Evolutionary conservation across 805 yeast genomes (phyloP).

Genomic region (Kuraishia ogatae): DNA sequence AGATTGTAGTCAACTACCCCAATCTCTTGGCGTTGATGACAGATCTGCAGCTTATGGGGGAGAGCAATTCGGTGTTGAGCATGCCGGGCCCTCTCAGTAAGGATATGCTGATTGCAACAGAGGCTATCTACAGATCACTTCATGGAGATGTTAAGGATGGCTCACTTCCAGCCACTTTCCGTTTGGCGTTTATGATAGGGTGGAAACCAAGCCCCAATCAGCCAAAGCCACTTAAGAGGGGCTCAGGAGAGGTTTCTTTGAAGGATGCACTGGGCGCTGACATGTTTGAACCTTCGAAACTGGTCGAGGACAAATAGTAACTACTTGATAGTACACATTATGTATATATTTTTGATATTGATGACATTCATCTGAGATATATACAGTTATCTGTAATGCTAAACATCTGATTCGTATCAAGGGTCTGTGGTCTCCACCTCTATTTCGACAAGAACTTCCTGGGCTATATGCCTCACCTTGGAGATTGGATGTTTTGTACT

Average conservation of each 20-base stretch:
- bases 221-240: conserved; percentile 67
- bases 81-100: conserved; percentile 35
- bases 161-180: conserved; percentile 70
- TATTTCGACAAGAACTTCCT: conserved; percentile 14
- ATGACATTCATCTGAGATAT: neutral
- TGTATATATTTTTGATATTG: neutral
- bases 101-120: conserved; percentile 67
- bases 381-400: no score
- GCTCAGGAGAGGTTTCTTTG: conserved; percentile 59
- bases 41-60: conserved; percentile 80
- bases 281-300: neutral
- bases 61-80: conserved; percentile 49
- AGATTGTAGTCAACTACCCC: conserved; percentile 72
- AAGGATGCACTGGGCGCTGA: conserved; percentile 42
- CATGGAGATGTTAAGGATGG: conserved; percentile 52
- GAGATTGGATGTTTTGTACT: conserved; percentile 15
- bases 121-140: conserved; percentile 60
- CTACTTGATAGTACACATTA: neutral
- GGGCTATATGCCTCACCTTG: conserved; percentile 10
- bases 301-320: conserved; percentile 2
- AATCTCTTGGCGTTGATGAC: conserved; percentile 56
- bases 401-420: neutral
- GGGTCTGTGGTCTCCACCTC: conserved; percentile 5
- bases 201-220: conserved; percentile 72
- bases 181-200: conserved; percentile 78